Base-by-base conservation (phyloP, 2,329 filamentous ascomycete genomes). In the Trichoderma semiorbis region DNA sequence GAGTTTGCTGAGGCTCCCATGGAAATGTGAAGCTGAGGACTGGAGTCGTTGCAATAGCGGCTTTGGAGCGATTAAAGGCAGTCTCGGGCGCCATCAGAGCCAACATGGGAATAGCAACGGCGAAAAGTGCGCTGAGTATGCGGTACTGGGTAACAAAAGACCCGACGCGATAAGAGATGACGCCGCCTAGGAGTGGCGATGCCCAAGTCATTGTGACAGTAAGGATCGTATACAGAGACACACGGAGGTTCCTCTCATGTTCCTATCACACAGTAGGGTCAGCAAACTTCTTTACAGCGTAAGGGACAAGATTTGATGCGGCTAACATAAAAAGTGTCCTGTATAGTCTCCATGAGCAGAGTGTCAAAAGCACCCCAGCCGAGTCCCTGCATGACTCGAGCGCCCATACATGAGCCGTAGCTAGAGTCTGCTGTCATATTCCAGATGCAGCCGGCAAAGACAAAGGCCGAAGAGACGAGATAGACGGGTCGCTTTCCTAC, bases 331-430 rank as follows among this genome's bases (percentile, higher is more conserved):
- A 84, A 90, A 1, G 85, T 86, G 74, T 90, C 88, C 61, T 87
- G 83, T 63, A 90, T 85, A 2, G 85, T 86, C 2, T 82, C 83
- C 36, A 85, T 78, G 34, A 88, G 80, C 50, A 90, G 78, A 6
- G 83, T 84, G 74, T 90, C 88, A 72, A 89, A 88, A 12, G 85
- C 84, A 7, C 88, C 88, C 85, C 88, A 89, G n/a, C 85, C 88
- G 0, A 90, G 70, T 1, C 87, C 87, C 75, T 89, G 87, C 39
- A 90, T 81, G 21, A 88, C 76, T 11, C 88, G 83, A 3, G 87
- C 85, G 0, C 82, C 83, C 83, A 89, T 84, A 75, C 84, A 85
- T 70, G 85, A 81, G 10, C 78, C 79, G 69, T 84, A 86, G 73
- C 78, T 83, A 62, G 77, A 76, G 7, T 76, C 75, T 6, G 84